phyloP scores from a whole-genome alignment of 2,329 filamentous ascomycete species.

The Mycocentrospora acerina region DNA sequence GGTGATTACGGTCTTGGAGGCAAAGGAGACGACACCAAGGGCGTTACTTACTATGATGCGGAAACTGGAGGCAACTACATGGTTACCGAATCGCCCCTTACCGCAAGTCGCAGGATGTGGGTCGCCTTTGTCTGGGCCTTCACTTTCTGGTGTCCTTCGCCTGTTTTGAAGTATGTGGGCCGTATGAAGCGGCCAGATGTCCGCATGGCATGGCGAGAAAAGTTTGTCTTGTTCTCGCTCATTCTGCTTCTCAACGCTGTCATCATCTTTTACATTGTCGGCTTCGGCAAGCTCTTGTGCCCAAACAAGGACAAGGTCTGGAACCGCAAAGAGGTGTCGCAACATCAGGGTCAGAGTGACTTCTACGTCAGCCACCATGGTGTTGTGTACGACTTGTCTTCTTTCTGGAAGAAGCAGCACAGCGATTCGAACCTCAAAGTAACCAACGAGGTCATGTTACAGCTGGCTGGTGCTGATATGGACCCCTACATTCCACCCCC shows the following conservation, averaged over 20 bases:
- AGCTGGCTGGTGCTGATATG: constrained; percentile 75
- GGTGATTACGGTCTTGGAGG: constrained; percentile 88
- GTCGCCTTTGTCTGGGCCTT: constrained; percentile 78
- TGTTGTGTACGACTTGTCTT: constrained; percentile 85
- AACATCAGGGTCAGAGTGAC: constrained; percentile 71
- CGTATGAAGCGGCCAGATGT: constrained; percentile 98
- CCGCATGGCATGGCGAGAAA: constrained; percentile 96
- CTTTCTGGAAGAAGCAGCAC: constrained; percentile 84
- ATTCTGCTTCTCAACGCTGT: constrained; percentile 79
- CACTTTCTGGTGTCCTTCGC: constrained; percentile 94
- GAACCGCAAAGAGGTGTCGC: constrained; percentile 67
- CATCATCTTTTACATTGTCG: constrained; percentile 90
- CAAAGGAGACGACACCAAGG: constrained; percentile 71
- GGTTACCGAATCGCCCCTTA: constrained; percentile 69
- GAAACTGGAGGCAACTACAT: constrained; percentile 76
- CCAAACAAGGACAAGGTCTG: constrained; percentile 91
- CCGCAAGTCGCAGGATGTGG: constrained; percentile 71
- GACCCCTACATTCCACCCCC: constrained; percentile 85
- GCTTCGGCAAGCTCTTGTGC: constrained; percentile 80
- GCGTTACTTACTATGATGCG: constrained; percentile 67
- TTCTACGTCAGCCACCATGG: constrained; percentile 88
- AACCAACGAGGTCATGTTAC: constrained; percentile 66
- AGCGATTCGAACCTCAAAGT: constrained; percentile 70
- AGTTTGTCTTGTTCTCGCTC: constrained; percentile 77
- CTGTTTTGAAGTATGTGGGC: constrained; percentile 74